phyloP scores from a whole-genome alignment of 2,329 filamentous ascomycete genomes.

The Scedosporium aurantiacum region DNA sequence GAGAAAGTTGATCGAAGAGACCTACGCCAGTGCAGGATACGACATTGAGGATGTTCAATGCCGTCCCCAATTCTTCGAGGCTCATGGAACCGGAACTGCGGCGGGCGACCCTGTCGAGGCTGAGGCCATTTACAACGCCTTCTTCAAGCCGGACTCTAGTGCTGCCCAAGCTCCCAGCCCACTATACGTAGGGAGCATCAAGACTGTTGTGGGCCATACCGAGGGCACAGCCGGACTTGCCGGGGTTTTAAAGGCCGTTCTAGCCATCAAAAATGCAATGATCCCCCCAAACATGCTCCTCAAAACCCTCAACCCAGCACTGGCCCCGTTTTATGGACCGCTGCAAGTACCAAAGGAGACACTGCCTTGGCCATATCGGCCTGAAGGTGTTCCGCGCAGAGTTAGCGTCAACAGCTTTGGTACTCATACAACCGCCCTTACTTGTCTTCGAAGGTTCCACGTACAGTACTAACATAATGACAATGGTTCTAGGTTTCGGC shows the following conservation, averaged over 20 bases:
- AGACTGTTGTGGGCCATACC: constrained; percentile 17
- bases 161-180: constrained; percentile 12
- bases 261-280: constrained; percentile 12
- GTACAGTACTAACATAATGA: too few species aligned
- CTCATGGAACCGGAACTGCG: constrained; percentile 5
- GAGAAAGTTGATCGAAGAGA: constrained; percentile 17
- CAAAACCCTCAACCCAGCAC: constrained; percentile 12
- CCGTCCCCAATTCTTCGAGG: neutral
- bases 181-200: constrained; percentile 14
- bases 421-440: too few species aligned
- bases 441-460: too few species aligned
- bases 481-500: constrained; percentile 10
- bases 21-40: constrained; percentile 18
- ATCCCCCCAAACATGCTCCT: constrained; percentile 17
- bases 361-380: constrained; percentile 14
- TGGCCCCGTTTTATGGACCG: constrained; percentile 5
- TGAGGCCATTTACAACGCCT: constrained; percentile 14
- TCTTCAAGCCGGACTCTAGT: neutral
- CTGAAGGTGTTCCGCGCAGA: constrained; percentile 12
- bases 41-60: constrained; percentile 16
- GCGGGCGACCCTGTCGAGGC: constrained; percentile 19
- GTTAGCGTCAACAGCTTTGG: constrained; percentile 20
- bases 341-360: constrained; percentile 5
- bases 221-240: constrained; percentile 16
- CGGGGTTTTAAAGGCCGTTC: constrained; percentile 15